Evolutionary conservation across 805 yeast species (phyloP).

Genomic region (Hanseniaspora nectarophila): DNA sequence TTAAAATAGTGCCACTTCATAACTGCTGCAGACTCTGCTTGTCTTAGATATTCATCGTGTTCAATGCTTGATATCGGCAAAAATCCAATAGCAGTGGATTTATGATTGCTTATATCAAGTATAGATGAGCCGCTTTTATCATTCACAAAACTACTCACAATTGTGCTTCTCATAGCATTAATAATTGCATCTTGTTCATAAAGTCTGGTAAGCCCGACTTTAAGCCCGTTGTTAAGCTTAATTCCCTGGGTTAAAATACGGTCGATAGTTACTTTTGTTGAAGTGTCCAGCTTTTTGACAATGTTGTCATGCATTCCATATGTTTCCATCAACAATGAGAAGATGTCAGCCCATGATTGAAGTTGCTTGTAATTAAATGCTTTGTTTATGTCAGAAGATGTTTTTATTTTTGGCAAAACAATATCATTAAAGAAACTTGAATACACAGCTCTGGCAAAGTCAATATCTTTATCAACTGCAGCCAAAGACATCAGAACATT

Average conservation of each 20-base stretch:
- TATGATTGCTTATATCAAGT: background rate
- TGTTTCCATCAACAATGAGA: background rate
- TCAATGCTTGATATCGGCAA: background rate
- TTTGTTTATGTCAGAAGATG: background rate
- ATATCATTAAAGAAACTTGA: background rate
- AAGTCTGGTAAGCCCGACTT: background rate
- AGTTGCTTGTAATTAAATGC: background rate
- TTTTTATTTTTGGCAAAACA: background rate
- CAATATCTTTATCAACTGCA: conserved; percentile 7
- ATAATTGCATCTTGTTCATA: conserved; percentile 5
- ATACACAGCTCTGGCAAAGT: conserved; percentile 7
- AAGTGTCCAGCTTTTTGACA: background rate
- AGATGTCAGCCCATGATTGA: conserved; percentile 2
- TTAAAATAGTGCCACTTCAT: conserved; percentile 11
- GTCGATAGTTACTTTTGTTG: background rate
- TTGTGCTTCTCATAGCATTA: conserved; percentile 1
- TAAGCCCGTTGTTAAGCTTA: background rate
- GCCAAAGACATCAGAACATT: conserved; percentile 4
- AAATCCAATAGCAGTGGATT: background rate
- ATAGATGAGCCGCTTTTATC: background rate
- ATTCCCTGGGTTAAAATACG: background rate
- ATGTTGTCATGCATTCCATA: background rate
- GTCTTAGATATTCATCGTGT: background rate
- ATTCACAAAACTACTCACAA: background rate
- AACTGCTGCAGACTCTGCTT: background rate